Base-by-base conservation (phyloP, 2,329 filamentous ascomycete species). In the Scedosporium apiospermum region DNA sequence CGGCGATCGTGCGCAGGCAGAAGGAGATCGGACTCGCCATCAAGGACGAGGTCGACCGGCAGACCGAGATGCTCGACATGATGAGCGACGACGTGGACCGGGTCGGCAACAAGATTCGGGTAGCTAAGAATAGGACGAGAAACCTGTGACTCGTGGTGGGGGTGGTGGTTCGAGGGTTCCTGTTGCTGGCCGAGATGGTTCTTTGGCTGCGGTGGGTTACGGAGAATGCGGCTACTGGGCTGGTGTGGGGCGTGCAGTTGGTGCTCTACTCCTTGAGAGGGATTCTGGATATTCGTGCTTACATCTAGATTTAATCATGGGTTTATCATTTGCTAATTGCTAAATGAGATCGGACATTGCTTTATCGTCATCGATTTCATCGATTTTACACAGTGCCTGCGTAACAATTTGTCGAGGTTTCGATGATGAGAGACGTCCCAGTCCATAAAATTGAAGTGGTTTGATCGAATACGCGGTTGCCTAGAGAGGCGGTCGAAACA, bases 11-110 rank as follows among this genome's bases (percentile, higher is more conserved):
- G 57, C 78, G 86, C 58, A 78, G 88, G 64, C 88, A 93, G 77
- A 87, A 84, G 70, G 87, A 92, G 74, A 90, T 93, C 83, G 90
- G 90, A 0, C 77, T 90, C 57, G 82, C 86, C 63, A 93, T 95
- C 69, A 83, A 90, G 66, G 82, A 87, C 59, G 90, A 93, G 76
- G 80, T 93, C 63, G 82, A 86, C 61, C 74, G 84, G 66, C 89
- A 93, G 76, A 88, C 85, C 62, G 81, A 85, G 71, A 84, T 91
- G 82, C 77, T 95, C 34, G 82, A 84, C 12, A 73, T 84, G 66
- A 71, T 92, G 65, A 86, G 88, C 65, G 78, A 85, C 62, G 88
- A 92, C 73, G 81, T 82, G 2, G 84, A 87, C 65, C 78, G 87
- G 5, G 78, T 91, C 16, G 79, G 82, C 53, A 81, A 81, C 65